phyloP scores from a whole-genome alignment of 768 basidiomycete genomes.

The Cystofilobasidium macerans region DNA sequence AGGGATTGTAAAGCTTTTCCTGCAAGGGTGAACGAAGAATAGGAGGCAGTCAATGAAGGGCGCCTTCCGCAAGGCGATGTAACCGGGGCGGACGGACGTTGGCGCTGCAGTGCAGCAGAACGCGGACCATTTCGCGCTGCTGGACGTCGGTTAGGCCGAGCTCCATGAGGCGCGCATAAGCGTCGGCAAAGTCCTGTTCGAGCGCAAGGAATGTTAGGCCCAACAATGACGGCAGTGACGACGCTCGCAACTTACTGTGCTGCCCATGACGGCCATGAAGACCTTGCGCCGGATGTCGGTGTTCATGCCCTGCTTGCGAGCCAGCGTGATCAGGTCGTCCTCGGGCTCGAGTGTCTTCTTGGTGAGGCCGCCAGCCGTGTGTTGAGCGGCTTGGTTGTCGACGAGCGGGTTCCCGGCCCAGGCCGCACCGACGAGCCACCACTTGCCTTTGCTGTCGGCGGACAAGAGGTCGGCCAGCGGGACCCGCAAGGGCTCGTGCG shows the following conservation, averaged over 20 bases:
- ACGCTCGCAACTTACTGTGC: constrained; percentile 53
- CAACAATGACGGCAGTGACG: background rate
- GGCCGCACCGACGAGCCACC: constrained; percentile 97
- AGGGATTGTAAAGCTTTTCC: constrained; percentile 92
- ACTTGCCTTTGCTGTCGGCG: constrained; percentile 79
- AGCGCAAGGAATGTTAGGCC: background rate
- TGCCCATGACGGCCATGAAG: constrained; percentile 90
- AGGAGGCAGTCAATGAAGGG: background rate
- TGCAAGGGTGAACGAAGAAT: constrained; percentile 36
- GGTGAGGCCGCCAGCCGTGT: constrained; percentile 22
- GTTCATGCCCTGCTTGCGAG: constrained; percentile 94
- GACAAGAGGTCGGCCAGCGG: constrained; percentile 73
- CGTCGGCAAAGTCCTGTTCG: constrained; percentile 83
- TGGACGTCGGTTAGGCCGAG: constrained; percentile 76
- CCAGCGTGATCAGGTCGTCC: constrained; percentile 57
- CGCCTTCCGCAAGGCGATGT: background rate
- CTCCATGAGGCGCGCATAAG: constrained; percentile 76
- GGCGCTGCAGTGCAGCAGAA: constrained; percentile 72
- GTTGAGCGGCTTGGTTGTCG: constrained; percentile 41
- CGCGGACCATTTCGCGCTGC: constrained; percentile 88
- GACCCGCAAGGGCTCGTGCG: constrained; percentile 75
- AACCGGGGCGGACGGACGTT: constrained; percentile 24
- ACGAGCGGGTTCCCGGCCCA: constrained; percentile 87
- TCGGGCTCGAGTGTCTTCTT: constrained; percentile 28
- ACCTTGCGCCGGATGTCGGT: constrained; percentile 84